These are phyloP conservation scores for Metschnikowia borealis DNA, from an alignment of 805 yeast species.

Conservation along the genomic window DNA sequence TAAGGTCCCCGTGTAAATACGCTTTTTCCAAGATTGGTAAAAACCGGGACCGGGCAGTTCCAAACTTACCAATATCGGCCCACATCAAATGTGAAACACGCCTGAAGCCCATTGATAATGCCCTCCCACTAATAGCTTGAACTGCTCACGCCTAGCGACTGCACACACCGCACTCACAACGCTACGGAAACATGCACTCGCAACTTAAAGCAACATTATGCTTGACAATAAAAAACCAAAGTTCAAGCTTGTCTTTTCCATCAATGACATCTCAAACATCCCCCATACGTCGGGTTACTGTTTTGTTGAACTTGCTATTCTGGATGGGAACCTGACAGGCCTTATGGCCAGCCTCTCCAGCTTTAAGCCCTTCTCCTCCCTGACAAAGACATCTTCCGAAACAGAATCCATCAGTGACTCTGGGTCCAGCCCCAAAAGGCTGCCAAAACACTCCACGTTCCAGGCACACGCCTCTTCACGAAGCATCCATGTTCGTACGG, in stretches of 20 bases:
- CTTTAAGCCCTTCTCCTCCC: conserved; percentile 15
- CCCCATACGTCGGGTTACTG: conserved; percentile 76
- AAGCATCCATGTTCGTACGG: conserved; percentile 28
- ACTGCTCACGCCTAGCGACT: not conserved
- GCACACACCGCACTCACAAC: not conserved
- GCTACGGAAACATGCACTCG: not conserved
- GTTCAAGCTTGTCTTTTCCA: conserved; percentile 54
- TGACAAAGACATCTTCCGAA: not conserved
- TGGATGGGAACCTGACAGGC: conserved; percentile 39
- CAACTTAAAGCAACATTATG: conserved; percentile 9
- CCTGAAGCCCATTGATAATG: not conserved
- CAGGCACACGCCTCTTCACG: conserved; percentile 15
- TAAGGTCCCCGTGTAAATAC: no score
- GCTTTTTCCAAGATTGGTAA: not conserved
- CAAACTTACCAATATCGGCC: not conserved
- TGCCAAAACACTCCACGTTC: not conserved
- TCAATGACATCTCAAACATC: conserved; percentile 74
- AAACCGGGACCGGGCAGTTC: not conserved
- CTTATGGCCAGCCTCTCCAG: conserved; percentile 11
- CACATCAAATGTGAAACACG: not conserved
- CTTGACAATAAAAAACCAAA: conserved; percentile 45
- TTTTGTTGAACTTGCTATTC: conserved; percentile 58
- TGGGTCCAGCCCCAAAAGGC: not conserved
- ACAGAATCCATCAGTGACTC: not conserved
- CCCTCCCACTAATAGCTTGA: not conserved